Conservation (phyloP, 2,329 filamentous ascomycete species). For the Aureobasidium sp. region DNA sequence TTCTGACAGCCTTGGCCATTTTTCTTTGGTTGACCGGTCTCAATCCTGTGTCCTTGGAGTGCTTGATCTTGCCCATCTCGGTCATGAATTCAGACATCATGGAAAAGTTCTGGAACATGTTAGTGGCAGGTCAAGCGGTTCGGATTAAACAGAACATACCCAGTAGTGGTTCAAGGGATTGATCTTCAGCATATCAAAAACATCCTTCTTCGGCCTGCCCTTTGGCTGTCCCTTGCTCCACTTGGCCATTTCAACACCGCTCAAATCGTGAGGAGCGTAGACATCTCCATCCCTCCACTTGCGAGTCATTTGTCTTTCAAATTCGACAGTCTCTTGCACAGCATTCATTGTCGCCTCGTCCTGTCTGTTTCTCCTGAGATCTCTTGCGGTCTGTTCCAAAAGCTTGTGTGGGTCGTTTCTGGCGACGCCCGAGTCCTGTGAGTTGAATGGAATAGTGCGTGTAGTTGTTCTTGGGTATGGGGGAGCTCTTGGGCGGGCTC, state of each 20-base stretch:
- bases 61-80: conserved; percentile 74
- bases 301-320: conserved; percentile 57
- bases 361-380: background rate
- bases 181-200: conserved; percentile 70
- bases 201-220: conserved; percentile 46
- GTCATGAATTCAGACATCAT: conserved; percentile 86
- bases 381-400: background rate
- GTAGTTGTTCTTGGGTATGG: background rate
- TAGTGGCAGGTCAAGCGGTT: background rate
- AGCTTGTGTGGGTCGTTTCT: background rate
- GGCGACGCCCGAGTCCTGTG: background rate
- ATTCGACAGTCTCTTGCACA: conserved; percentile 34
- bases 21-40: conserved; percentile 85
- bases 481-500: background rate
- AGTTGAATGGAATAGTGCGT: background rate
- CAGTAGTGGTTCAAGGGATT: conserved; percentile 81
- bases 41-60: conserved; percentile 66
- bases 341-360: background rate
- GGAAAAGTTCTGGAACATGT: conserved; percentile 65
- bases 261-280: conserved; percentile 84
- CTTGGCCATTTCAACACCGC: conserved; percentile 67
- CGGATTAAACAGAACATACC: conserved; percentile 43
- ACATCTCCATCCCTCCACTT: conserved; percentile 72
- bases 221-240: conserved; percentile 55
- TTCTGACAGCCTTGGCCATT: conserved; percentile 83